Evolutionary conservation across 345 rosid genomes (phyloP).

Genomic region (Stellera chamaejasme): DNA sequence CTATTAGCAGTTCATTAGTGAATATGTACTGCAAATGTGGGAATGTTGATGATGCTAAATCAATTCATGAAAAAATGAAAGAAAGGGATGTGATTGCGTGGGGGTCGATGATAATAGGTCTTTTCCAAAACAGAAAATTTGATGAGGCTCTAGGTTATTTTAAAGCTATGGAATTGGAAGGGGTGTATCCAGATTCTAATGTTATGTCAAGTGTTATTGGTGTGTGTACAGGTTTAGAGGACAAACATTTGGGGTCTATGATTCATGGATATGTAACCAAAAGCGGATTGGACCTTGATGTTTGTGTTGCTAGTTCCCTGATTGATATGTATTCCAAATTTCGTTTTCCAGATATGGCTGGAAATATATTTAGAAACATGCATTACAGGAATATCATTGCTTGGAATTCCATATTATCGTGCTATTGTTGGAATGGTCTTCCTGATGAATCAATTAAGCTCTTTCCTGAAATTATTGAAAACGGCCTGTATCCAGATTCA

Average conservation of each 20-base stretch:
- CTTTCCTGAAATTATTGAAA: constrained; percentile 31
- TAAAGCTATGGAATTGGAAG: constrained; percentile 35
- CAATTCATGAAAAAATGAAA: constrained; percentile 35
- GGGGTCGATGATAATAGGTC: constrained; percentile 71
- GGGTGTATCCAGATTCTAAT: constrained; percentile 51
- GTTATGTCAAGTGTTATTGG: constrained; percentile 46
- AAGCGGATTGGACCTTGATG: constrained; percentile 43
- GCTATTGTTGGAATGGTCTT: constrained; percentile 50
- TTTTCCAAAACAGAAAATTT: constrained; percentile 48
- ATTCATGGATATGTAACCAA: constrained; percentile 49
- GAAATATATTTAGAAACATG: constrained; percentile 41
- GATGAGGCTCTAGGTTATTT: constrained; percentile 44
- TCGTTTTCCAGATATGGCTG: constrained; percentile 48
- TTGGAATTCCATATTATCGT: constrained; percentile 74
- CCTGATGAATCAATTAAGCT: constrained; percentile 49
- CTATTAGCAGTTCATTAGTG: constrained; percentile 44
- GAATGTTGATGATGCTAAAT: constrained; percentile 32
- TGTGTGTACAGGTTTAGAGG: constrained; percentile 50
- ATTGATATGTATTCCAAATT: constrained; percentile 77
- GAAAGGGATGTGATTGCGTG: constrained; percentile 59
- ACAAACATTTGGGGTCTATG: constrained; percentile 30
- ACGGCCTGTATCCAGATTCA: constrained; percentile 45
- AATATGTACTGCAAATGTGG: constrained; percentile 54
- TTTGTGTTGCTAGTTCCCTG: constrained; percentile 58
- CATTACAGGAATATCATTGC: constrained; percentile 44